Conservation (phyloP, 2,329 filamentous ascomycete species). For the Fusarium sp. region DNA sequence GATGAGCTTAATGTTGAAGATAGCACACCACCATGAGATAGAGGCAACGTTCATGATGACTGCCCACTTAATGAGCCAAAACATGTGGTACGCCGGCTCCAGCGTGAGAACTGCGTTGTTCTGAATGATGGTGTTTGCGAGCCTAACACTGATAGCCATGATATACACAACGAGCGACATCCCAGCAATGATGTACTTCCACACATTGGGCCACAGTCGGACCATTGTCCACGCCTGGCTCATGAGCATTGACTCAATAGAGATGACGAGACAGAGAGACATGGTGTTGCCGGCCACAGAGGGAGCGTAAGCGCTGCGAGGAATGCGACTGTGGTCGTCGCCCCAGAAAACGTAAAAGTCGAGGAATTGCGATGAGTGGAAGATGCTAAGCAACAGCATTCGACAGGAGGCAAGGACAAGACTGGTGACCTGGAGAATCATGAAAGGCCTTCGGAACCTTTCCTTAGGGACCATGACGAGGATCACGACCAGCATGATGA, state of each 20-base stretch:
- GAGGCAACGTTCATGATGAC: constrained; percentile 55
- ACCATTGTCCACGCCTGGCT: constrained; percentile 66
- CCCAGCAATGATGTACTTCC: constrained; percentile 47
- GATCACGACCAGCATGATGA: constrained; percentile 73
- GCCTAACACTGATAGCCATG: constrained; percentile 47
- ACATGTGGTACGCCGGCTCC: constrained; percentile 39
- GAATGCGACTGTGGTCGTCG: constrained; percentile 64
- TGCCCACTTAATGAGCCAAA: constrained; percentile 54
- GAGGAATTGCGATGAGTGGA: constrained; percentile 69
- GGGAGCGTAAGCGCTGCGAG: constrained; percentile 49
- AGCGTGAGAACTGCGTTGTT: constrained; percentile 46
- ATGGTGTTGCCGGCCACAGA: constrained; percentile 56
- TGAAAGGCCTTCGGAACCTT: constrained; percentile 73
- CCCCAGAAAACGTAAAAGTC: constrained; percentile 71
- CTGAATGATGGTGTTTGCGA: constrained; percentile 53
- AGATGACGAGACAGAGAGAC: constrained; percentile 57
- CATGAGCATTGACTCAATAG: constrained; percentile 60
- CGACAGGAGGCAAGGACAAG: constrained; percentile 71
- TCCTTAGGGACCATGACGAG: constrained; percentile 72
- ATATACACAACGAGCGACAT: constrained; percentile 53
- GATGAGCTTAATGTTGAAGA: constrained; percentile 65
- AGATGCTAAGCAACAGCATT: constrained; percentile 66
- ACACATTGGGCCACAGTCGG: constrained; percentile 56
- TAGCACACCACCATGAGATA: constrained; percentile 65
- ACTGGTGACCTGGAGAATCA: constrained; percentile 71